phyloP scores from a whole-genome alignment of 352 stramenopile genomes.

The Phytophthora hibernalis region DNA sequence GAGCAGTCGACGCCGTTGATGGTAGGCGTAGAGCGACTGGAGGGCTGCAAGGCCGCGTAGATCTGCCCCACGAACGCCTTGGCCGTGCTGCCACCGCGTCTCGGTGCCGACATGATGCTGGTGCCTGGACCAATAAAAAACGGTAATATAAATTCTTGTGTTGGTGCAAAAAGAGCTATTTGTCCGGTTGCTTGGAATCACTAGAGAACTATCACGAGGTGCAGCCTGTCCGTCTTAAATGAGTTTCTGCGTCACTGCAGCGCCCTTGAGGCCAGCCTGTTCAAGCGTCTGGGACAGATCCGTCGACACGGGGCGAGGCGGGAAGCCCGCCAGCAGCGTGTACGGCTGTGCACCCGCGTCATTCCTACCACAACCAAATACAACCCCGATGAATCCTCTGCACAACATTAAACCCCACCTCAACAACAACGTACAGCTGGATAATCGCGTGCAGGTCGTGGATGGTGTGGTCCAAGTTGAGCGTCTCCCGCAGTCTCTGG shows the following conservation, averaged over 20 bases:
- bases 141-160: slow-evolving; percentile 5
- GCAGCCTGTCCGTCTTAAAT: slow-evolving; percentile 45
- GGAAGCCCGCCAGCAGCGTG: slow-evolving; percentile 93
- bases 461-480: slow-evolving; percentile 91
- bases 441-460: slow-evolving; percentile 90
- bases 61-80: slow-evolving; percentile 76
- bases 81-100: slow-evolving; percentile 36
- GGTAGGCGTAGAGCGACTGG: slow-evolving; percentile 46
- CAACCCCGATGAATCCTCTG: slow-evolving; percentile 1
- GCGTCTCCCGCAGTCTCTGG: slow-evolving; percentile 76
- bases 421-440: slow-evolving; percentile 56
- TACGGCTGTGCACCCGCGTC: slow-evolving; percentile 83
- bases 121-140: slow-evolving; percentile 8
- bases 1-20: slow-evolving; percentile 70
- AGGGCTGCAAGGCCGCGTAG: slow-evolving; percentile 45
- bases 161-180: slow-evolving; percentile 16
- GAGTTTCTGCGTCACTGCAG: slow-evolving; percentile 93
- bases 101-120: slow-evolving; percentile 5
- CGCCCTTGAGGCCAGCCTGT: slow-evolving; percentile 90
- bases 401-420: not conserved
- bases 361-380: slow-evolving; percentile 49
- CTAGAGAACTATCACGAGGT: not conserved
- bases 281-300: slow-evolving; percentile 91
- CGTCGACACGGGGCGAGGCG: slow-evolving; percentile 85
- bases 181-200: not conserved